Percentiles rank a stretch among this genome's conserved stretches.
Evolutionary conservation across 495 filamentous ascomycete species (phyloP).

Genomic region (Trichoderma asperelloides): DNA sequence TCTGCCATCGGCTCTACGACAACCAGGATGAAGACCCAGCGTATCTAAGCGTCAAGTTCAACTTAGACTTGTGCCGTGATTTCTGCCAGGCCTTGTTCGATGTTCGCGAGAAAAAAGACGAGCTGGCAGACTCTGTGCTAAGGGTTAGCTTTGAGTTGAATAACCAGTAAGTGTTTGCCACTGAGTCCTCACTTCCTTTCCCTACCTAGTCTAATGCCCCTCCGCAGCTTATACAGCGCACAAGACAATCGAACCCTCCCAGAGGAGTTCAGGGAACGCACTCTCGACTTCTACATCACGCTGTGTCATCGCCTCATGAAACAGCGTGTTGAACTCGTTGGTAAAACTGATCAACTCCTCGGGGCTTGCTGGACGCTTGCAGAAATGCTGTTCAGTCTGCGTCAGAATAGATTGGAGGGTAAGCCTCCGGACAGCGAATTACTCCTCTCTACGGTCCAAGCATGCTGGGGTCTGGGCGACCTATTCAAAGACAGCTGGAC

Average conservation of each 20-base stretch:
- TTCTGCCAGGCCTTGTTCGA: conserved; percentile 90
- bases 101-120: conserved; percentile 63
- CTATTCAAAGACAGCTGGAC: conserved; percentile 92
- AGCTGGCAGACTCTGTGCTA: conserved; percentile 72
- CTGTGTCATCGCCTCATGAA: conserved; percentile 91
- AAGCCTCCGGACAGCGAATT: conserved; percentile 72
- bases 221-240: conserved; percentile 66
- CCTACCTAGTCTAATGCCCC: conserved; percentile 15
- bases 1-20: conserved; percentile 82
- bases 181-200: background rate
- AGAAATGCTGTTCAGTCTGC: conserved; percentile 88
- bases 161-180: conserved; percentile 52
- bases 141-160: conserved; percentile 90
- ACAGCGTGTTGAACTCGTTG: conserved; percentile 64
- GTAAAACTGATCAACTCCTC: conserved; percentile 74
- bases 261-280: conserved; percentile 80
- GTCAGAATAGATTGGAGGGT: conserved; percentile 69
- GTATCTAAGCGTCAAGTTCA: conserved; percentile 60
- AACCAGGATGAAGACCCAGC: conserved; percentile 63
- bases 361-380: conserved; percentile 84
- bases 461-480: conserved; percentile 93
- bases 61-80: conserved; percentile 78
- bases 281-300: conserved; percentile 88
- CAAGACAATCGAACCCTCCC: conserved; percentile 72
- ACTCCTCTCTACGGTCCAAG: conserved; percentile 76